A percentile compares a stretch with the other conserved stretches of the same genome.
These are phyloP conservation scores for Aureobasidium sp. DNA, from an alignment of 2,329 filamentous ascomycete species.

Conservation along the genomic window DNA sequence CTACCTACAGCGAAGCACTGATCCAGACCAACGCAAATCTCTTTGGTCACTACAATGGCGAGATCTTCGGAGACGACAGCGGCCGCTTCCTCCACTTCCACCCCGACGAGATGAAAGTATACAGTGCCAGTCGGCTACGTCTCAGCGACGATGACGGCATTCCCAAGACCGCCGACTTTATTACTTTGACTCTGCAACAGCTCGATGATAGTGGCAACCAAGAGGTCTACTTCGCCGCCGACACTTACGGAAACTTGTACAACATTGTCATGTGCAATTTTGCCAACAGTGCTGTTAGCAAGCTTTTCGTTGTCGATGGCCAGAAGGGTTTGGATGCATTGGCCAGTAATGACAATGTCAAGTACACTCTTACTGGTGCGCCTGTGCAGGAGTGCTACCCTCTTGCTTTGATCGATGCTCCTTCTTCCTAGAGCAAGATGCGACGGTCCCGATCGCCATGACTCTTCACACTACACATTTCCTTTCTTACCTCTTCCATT, in stretches of 20 bases:
- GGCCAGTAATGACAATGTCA: neutral
- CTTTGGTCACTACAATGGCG: slow-evolving; percentile 4
- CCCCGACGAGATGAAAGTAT: slow-evolving; percentile 14
- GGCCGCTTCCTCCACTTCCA: slow-evolving; percentile 3
- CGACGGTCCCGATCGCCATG: neutral
- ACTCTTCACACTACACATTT: no score
- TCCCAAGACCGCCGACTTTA: slow-evolving; percentile 4
- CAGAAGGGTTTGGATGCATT: slow-evolving; percentile 1
- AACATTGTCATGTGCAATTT: slow-evolving; percentile 15
- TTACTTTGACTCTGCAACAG: neutral
- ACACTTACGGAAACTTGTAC: neutral
- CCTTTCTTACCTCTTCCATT: neutral
- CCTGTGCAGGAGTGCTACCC: slow-evolving; percentile 2
- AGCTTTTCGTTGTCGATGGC: slow-evolving; percentile 11
- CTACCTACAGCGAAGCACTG: neutral
- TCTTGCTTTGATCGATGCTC: neutral
- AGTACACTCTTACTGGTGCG: slow-evolving; percentile 11
- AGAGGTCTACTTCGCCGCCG: slow-evolving; percentile 2
- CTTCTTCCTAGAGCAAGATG: neutral
- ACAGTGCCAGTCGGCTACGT: slow-evolving; percentile 11
- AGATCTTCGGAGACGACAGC: slow-evolving; percentile 6
- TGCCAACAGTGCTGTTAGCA: slow-evolving; percentile 11
- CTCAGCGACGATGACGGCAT: neutral
- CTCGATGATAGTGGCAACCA: neutral
- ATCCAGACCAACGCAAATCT: neutral